A percentile compares a stretch with the other conserved stretches of the same genome.
These are phyloP conservation scores for Ophiostoma sp. DNA, from an alignment of 2,329 filamentous ascomycete species.

Conservation along the genomic window DNA sequence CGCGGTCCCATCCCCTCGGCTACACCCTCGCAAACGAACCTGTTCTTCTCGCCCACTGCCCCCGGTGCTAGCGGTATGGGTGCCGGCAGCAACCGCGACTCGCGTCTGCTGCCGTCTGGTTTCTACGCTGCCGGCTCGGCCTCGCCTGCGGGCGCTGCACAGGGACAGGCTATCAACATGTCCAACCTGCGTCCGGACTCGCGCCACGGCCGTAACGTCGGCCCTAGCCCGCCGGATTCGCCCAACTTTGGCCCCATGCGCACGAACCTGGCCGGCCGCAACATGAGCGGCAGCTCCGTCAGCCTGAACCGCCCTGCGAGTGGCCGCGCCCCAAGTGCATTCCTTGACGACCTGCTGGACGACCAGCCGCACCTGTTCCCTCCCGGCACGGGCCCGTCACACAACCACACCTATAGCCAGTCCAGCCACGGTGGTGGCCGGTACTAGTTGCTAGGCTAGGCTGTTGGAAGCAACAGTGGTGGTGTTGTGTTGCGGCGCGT, in stretches of 20 bases:
- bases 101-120: conserved; percentile 82
- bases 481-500: background rate
- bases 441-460: conserved; percentile 29
- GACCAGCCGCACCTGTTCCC: conserved; percentile 62
- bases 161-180: conserved; percentile 58
- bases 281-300: conserved; percentile 65
- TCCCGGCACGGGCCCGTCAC: conserved; percentile 36
- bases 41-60: conserved; percentile 96
- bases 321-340: conserved; percentile 80
- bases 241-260: conserved; percentile 55
- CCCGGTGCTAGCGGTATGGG: conserved; percentile 64
- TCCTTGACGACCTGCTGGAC: conserved; percentile 85
- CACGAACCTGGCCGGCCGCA: conserved; percentile 35
- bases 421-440: conserved; percentile 30
- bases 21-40: conserved; percentile 64
- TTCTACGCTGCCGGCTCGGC: conserved; percentile 76
- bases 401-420: conserved; percentile 34
- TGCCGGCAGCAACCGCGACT: conserved; percentile 62
- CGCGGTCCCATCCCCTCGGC: conserved; percentile 55
- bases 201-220: conserved; percentile 49
- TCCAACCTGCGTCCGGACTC: conserved; percentile 63
- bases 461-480: background rate
- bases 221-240: conserved; percentile 64
- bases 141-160: conserved; percentile 49
- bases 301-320: conserved; percentile 65